Base-by-base conservation (phyloP, 139 green algal genomes). In the Picochlorum sp. region DNA sequence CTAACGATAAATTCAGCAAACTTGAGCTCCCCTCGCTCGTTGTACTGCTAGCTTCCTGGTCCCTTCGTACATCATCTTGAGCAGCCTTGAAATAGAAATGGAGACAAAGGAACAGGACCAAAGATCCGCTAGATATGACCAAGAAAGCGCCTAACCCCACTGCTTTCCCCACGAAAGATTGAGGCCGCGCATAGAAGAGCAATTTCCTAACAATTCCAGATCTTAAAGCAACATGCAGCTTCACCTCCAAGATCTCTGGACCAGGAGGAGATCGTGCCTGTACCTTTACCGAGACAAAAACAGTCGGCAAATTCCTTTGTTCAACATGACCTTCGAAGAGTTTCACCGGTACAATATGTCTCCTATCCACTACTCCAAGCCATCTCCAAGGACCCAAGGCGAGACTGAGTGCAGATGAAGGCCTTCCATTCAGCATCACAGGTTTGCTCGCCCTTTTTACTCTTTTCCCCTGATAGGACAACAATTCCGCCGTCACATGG, bases 241-340 rank as follows among this genome's bases (percentile, higher is more conserved):
- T 41, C n/a, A 47, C 66, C 0, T 37, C 37, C 37, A 73, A 22
- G 2, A 78, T 41, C 55, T 78, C 59, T 2, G 70, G 60, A 3
- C 50, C 29, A 13, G 35, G 33, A 9, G 28, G 50, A n/a, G 25
- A 25, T 33, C 52, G 31, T 18, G 60, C 59, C 63, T 75, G 64
- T 8, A 80, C 26, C 2, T 58, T 47, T 7, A 64, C 33, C 4
- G 25, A 39, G 31, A 73, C 69, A 9, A 37, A 26, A 25, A 35
- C 30, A n/a, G 78, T 67, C n/a, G 73, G 73, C 22, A 25, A 43
- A 16, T 40, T 36, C 2, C 30, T 6, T 50, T 56, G 43, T 37
- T 80, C 73, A 1, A 31, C 12, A 59, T 73, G 76, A 20, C 30
- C 16, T 2, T 5, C 45, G 51, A 80, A 79, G 22, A 79, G 45